Percentiles rank a stretch among this genome's conserved stretches.
Conservation (phyloP, 2,329 filamentous ascomycete species). For the Talaromyces sp. region DNA sequence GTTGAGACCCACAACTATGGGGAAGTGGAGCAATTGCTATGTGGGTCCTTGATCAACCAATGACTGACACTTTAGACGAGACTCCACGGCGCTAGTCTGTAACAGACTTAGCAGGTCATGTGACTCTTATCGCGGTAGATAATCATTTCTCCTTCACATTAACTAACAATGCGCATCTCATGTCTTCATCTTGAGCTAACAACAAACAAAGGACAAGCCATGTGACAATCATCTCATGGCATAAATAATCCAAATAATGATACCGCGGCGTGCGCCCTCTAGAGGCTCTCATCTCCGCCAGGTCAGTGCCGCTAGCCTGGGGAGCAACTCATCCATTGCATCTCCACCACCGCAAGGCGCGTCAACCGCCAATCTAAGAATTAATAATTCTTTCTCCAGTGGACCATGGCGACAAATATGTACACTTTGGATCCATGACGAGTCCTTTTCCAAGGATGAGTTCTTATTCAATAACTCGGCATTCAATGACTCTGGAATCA, state of each 20-base stretch:
- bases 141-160: not conserved
- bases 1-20: no score
- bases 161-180: not conserved
- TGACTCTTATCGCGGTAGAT: not conserved
- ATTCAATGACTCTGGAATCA: conserved; percentile 58
- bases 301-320: conserved; percentile 38
- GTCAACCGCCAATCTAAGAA: conserved; percentile 1
- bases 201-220: not conserved
- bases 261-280: conserved; percentile 32
- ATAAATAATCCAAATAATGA: conserved; percentile 26
- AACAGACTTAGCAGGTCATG: not conserved
- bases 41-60: not conserved
- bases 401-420: conserved; percentile 35
- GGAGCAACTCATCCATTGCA: conserved; percentile 30
- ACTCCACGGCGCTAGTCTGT: not conserved
- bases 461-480: conserved; percentile 72
- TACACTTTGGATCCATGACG: conserved; percentile 59
- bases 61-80: not conserved
- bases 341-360: conserved; percentile 21
- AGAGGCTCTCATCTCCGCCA: conserved; percentile 39
- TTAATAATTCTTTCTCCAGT: conserved; percentile 2
- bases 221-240: not conserved
- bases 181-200: not conserved
- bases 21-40: no score
- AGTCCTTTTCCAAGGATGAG: conserved; percentile 71